Evolutionary conservation across 2,329 filamentous ascomycete species (phyloP), one percentile per base, ranked within the genome.

Genomic region (Alternaria longipes): DNA sequence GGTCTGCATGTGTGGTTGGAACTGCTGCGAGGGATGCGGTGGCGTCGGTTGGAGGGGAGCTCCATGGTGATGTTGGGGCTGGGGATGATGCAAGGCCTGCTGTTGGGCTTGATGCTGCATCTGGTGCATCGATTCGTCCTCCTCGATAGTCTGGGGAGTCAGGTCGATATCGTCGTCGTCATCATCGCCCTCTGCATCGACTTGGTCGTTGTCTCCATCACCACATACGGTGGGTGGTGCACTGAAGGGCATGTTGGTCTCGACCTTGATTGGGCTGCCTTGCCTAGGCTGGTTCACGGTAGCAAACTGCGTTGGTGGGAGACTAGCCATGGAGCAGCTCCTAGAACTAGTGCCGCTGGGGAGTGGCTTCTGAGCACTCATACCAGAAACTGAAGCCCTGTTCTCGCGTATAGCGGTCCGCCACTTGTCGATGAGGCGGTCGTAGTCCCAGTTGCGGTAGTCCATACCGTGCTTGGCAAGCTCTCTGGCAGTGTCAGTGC

Each of bases 371-470:
- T 81, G 79, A 3, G 71, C 76, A 7, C 71, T 67, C 71, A 81
- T 68, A 8, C 79, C 78, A 1, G 60, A 59, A 7, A 63, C 41
- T 0, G 65, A 45, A 16, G 71, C 66, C 54, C 70, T 72, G 56
- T 61, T 74, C 20, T 80, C 78, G 3, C 78, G 70, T 8, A 80
- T 73, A 24, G 76, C 70, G 14, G 59, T 63, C 54, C 73, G 75
- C 76, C 79, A 81, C 66, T 80, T 80, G 32, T 80, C 78, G 38
- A 80, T 73, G 34, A 81, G 62, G 47, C 74, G 75, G 55, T 80
- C 78, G 59, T 79, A 80, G 64, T 80, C 77, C 78, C 77, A 81
- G 52, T 78, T 77, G 53, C 76, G 71, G 41, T 74, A 73, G 57
- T 80, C 78, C 67, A 78, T 71, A 54, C 74, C 71, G 38, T 75